Base-by-base conservation (phyloP, 2,329 filamentous ascomycete species). In the Mycosphaerella sp. region DNA sequence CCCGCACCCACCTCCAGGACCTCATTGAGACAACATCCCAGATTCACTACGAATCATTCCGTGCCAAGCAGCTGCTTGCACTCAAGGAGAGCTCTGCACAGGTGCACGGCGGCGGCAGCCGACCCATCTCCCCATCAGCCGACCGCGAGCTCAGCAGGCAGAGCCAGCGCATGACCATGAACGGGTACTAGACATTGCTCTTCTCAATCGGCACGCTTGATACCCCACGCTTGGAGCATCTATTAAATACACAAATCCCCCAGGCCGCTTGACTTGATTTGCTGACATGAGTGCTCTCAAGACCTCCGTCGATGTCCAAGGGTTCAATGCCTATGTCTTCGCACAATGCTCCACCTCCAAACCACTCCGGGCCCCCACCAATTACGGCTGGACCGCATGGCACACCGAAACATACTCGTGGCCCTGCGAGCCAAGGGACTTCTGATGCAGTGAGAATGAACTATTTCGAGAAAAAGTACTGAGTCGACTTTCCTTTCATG, bases 1-100 rank as follows among this genome's bases (percentile, higher is more conserved):
- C 94, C 65, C 89, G 93, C 69, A 97, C 93, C 59, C 93, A 98
- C 73, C 82, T 98, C 52, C 93, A 98, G 79, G 93, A 98, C 68
- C 82, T 98, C 62, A 96, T 98, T 73, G 93, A 98, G 77, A 98
- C 93, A 28, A 98, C 93, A 42, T 96, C 90, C 63, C 93, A 98
- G 79, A 98, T 96, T 74, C 93, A 98, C 80, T 98, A 98, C 79
- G 93, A 98, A 80, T 62, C 89, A 54, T 98, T 98, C 90, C 90
- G 93, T 74, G 90, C 93, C 66, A 98, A 98, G 84, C 93, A 98
- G 75, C 79, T 98, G 66, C 77, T 98, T 68, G 93, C 93, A 52
- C 81, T 98, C 70, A 98, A 97, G 83, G 93, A 98, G 79, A 95
- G 87, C 79, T 95, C 88, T 68, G 88, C 89, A 62, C 87, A 89